Base-by-base conservation (phyloP, 495 filamentous ascomycete genomes). In the Paragyromitra xinjiangensis region DNA sequence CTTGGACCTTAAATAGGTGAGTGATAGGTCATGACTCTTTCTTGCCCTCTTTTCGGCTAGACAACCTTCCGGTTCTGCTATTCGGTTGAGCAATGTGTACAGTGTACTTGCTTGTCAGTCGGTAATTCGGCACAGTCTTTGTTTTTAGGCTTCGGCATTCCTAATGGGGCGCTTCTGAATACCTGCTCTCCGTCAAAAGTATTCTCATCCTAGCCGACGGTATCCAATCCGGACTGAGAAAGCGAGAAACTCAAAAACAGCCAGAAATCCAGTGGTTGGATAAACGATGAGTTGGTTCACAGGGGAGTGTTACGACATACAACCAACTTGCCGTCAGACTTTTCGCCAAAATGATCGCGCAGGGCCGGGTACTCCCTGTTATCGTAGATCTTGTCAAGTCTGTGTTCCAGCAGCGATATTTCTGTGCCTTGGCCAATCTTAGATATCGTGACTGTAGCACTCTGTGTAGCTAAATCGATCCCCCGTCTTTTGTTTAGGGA, bases 1-100 rank as follows among this genome's bases (percentile, higher is more conserved):
- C 50, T 53, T 16, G 22, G 50, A 53, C 19, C n/a, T 53, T 19
- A 53, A 53, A 16, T 11, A 12, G 16, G 22, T 61, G 56, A 61
- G 56, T 61, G 56, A 61, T 61, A 4, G 29, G n/a, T 39, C 9
- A 61, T 61, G 56, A 61, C 37, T 61, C 3, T 29, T 56, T 2
- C 8, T 22, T 24, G n/a, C 50, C 16, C 16, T n/a, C 50, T 53
- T n/a, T 51, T n/a, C 19, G 22, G 53, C 24, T 24, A 56, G 53
- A 56, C 22, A 56, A 7, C 50, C 5, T 8, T 53, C 50, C 50
- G 19, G n/a, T 53, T 53, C 8, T 22, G n/a, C 7, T n/a, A 7
- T 53, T 12, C 16, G 2, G 50, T 7, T n/a, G 14, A 53, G 29
- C 29, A 34, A 34, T 34, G 29, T 34, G 4, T 3, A 34, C 29